A percentile compares a stretch with the other conserved stretches of the same genome.
Conservation (phyloP, 225 moss, liverwort and hornwort species). For the Pleurozium schreberi region DNA sequence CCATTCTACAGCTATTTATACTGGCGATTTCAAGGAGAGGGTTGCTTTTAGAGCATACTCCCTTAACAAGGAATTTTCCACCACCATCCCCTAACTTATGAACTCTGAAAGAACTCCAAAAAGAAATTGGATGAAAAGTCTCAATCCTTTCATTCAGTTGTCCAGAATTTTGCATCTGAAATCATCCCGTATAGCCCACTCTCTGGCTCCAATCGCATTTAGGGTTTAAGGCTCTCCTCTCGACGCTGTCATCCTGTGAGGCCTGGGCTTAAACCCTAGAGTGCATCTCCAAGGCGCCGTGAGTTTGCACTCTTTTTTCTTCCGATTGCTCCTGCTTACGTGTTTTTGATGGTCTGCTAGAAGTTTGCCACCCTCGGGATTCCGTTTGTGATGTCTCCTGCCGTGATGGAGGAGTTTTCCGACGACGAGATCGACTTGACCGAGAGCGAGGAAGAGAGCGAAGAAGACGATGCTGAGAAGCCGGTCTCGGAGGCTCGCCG, state of each 20-base stretch:
- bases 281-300: background rate
- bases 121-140: no score
- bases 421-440: constrained; percentile 55
- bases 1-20: no score
- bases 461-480: constrained; percentile 61
- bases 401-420: constrained; percentile 30
- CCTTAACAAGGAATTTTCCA: background rate
- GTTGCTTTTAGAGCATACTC: no score
- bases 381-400: constrained; percentile 3
- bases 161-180: background rate
- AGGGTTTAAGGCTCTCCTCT: background rate
- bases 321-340: background rate
- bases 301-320: background rate
- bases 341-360: background rate
- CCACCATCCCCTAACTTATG: no score
- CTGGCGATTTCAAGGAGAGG: no score
- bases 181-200: background rate
- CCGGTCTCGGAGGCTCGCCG: constrained; percentile 52
- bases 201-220: background rate
- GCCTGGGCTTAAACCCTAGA: background rate
- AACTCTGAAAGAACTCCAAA: no score
- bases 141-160: background rate
- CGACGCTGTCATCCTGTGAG: background rate
- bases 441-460: constrained; percentile 44
- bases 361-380: background rate